These are phyloP conservation scores for Aspergillus sp. DNA, from an alignment of 2,329 filamentous ascomycete genomes.

Conservation along the genomic window DNA sequence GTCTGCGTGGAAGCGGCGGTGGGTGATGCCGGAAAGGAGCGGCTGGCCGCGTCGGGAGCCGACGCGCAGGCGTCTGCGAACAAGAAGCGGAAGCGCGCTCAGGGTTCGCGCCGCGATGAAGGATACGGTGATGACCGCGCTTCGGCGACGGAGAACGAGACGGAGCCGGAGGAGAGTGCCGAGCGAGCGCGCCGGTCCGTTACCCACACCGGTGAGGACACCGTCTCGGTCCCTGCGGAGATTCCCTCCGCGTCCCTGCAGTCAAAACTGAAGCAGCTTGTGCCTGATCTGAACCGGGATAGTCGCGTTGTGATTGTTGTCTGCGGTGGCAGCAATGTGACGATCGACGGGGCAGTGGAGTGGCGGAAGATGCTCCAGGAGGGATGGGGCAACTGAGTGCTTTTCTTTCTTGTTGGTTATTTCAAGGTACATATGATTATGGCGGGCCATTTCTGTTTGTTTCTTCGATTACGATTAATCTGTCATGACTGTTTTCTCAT, in stretches of 20 bases:
- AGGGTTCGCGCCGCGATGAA: constrained; percentile 25
- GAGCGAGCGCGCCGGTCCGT: not conserved
- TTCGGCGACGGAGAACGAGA: constrained; percentile 28
- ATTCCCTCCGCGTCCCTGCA: constrained; percentile 9
- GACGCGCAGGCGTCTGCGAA: constrained; percentile 11
- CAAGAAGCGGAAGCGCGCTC: constrained; percentile 30
- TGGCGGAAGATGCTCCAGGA: constrained; percentile 52
- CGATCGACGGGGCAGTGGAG: constrained; percentile 58
- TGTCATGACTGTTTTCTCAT: not conserved
- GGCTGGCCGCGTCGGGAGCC: constrained; percentile 4
- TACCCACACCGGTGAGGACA: not conserved
- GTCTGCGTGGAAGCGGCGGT: constrained; percentile 64
- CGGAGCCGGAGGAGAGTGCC: constrained; percentile 15
- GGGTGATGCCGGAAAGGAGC: constrained; percentile 27
- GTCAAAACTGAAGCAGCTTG: constrained; percentile 56
- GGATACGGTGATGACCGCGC: constrained; percentile 37
- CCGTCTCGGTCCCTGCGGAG: not conserved
- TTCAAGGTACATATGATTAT: constrained; percentile 4
- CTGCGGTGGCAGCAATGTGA: constrained; percentile 74
- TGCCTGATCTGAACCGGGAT: constrained; percentile 62
- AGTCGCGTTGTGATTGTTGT: constrained; percentile 81
- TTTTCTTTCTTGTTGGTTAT: constrained; percentile 8
- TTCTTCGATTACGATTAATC: not conserved
- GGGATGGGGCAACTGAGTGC: constrained; percentile 32
- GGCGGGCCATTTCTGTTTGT: constrained; percentile 4